phyloP scores from a whole-genome alignment of 257 asterid species.

The Knoxia roxburghii region DNA sequence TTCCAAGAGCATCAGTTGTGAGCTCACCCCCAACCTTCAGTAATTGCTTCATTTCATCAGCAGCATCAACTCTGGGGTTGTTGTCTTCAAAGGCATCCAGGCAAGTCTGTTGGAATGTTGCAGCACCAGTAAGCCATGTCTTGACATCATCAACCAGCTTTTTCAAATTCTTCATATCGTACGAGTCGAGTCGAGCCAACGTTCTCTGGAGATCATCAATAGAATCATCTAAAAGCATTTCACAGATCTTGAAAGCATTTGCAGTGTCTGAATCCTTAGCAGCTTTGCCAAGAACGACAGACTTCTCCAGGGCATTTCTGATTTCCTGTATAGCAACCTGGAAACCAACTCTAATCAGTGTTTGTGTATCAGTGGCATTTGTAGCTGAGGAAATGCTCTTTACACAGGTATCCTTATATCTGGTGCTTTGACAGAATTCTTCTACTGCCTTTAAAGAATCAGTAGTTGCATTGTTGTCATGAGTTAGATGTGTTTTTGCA shows the following conservation, averaged over 20 bases:
- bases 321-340: slow-evolving; percentile 35
- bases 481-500: not conserved
- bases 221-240: slow-evolving; percentile 44
- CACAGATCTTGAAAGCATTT: slow-evolving; percentile 50
- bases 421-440: slow-evolving; percentile 51
- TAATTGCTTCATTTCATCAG: slow-evolving; percentile 40
- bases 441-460: slow-evolving; percentile 40
- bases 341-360: slow-evolving; percentile 44
- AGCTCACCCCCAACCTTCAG: slow-evolving; percentile 41
- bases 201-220: slow-evolving; percentile 45
- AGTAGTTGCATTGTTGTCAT: slow-evolving; percentile 3
- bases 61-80: slow-evolving; percentile 43
- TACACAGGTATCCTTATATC: slow-evolving; percentile 46
- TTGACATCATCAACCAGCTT: slow-evolving; percentile 46
- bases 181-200: slow-evolving; percentile 20
- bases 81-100: slow-evolving; percentile 56
- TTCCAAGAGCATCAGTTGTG: slow-evolving; percentile 49
- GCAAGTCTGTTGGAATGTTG: slow-evolving; percentile 59
- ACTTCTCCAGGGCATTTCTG: slow-evolving; percentile 29
- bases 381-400: slow-evolving; percentile 34
- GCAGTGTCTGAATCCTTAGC: slow-evolving; percentile 40
- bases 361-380: slow-evolving; percentile 41
- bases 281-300: slow-evolving; percentile 30
- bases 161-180: slow-evolving; percentile 25
- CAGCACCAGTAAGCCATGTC: slow-evolving; percentile 71